Evolutionary conservation across 257 asterid genomes (phyloP), one percentile per base, ranked within the genome.

Genomic region (Jacaranda copaia): DNA sequence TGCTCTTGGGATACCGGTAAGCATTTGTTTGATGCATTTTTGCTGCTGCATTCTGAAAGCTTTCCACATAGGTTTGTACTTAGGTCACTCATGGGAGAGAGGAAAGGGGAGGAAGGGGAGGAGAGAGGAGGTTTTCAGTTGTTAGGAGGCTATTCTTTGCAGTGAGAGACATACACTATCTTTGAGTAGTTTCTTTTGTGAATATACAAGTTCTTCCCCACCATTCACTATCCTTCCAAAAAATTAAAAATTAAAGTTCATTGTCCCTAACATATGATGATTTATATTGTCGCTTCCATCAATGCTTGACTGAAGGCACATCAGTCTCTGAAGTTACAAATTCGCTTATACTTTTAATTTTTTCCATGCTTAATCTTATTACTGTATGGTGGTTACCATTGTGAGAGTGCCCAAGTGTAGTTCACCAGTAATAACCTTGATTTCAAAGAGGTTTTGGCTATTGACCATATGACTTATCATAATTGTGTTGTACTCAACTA

Each of bases 1-100:
- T 74, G 88, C 92, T 78, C 90, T 88, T 81, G 93, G 92, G 45
- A 85, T 90, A 88, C 96, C 96, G 38, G 93, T 88, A 87, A 79
- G 81, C 77, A 46, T 55, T 53, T 68, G 25, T 25, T 73, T 83
- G 49, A 6, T 76, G 39, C 11, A 61, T 70, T 32, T 68, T 51
- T 49, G 55, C 76, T 65, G 58, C 18, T 80, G 56, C 48, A 39
- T 53, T 49, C 0, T 67, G 15, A 71, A 74, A 48, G 70, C 82
- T 16, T 71, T 57, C 65, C 39, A 25, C 65, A 18, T 53, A 32
- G 56, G 57, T 79, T 48, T 68, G 19, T 8, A 2, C 40, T 15
- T 70, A 66, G 20, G 57, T 48, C 12, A n/a, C 11, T 25, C 32
- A 25, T 25, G 55, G 16, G 45, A 19, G 18, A 60, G 68, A n/a